Evolutionary conservation across 208 protist species (phyloP), one percentile per base, ranked within the genome.

Genomic region (Porcisia hertigi): DNA sequence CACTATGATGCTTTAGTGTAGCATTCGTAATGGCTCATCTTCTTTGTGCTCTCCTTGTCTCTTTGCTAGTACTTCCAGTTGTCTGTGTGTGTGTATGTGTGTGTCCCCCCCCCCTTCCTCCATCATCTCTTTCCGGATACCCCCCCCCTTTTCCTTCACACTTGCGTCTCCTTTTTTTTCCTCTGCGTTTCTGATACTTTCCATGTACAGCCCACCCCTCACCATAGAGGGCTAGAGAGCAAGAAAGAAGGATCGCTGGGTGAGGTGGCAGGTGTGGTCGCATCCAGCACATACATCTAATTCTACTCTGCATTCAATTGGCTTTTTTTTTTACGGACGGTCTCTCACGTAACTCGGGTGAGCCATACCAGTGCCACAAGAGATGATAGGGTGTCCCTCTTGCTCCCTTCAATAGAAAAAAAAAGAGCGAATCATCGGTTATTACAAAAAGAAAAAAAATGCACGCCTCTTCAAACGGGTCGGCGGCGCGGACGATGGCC

Each of bases 401-500:
- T 12, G 5, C 47, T 1, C 47, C 47, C 5, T 12, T 52, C 47
- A 5, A 52, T 1, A 0, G 7, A 45, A 43, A 45, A 43, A 45
- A 12, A 23, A 5, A 41, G n/a, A 70, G 65, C 18, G 3, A 39
- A 20, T 34, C 25, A 55, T 12, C 39, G 5, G 25, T n/a, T 52
- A 12, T 30, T 30, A 30, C 30, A 52, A 52, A 52, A 49, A 49
- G 9, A 41, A 63, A 34, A 58, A 58, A 16, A n/a, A 76, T 83
- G 63, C 65, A 20, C 11, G 64, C 20, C 43, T 73, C 69, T 3
- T 30, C 54, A 6, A 69, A 71, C n/a, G 60, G 59, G 30, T 25
- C 76, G 30, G 79, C 87, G 20, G 72, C 73, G 43, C 83, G 91
- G 52, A 93, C 87, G 1, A 79, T 82, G 11, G 71, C 77, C 0